Conservation (phyloP, 306 rosid species). For the Ormosia semicastrata region DNA sequence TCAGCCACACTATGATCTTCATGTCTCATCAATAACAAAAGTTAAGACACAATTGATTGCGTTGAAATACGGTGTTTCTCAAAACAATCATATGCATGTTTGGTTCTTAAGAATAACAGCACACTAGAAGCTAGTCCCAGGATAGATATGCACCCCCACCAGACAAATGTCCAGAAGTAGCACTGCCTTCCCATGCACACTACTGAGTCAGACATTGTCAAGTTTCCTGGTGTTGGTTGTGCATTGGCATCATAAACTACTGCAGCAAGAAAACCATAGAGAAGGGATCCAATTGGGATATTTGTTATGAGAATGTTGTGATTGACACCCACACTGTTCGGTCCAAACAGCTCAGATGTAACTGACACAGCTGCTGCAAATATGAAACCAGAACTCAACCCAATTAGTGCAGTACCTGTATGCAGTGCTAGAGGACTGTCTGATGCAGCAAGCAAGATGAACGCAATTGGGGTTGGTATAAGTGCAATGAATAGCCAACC, state of each 20-base stretch:
- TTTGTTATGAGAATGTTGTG: conserved; percentile 93
- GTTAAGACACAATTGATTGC: conserved; percentile 32
- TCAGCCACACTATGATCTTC: background rate
- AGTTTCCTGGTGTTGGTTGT: conserved; percentile 20
- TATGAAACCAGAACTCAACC: conserved; percentile 92
- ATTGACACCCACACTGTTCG: conserved; percentile 73
- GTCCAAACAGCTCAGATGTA: conserved; percentile 93
- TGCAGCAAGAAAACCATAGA: conserved; percentile 85
- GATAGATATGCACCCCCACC: conserved; percentile 82
- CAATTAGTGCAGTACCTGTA: conserved; percentile 75
- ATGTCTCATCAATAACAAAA: background rate
- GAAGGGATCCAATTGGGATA: conserved; percentile 84
- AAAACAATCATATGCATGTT: conserved; percentile 66
- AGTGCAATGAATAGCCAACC: conserved; percentile 88
- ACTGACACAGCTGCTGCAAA: conserved; percentile 94
- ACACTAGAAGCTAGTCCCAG: conserved; percentile 64
- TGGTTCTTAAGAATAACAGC: conserved; percentile 71
- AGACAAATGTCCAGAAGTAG: conserved; percentile 72
- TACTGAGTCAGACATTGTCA: conserved; percentile 30
- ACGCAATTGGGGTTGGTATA: conserved; percentile 88
- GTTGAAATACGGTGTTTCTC: conserved; percentile 59
- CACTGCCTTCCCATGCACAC: conserved; percentile 88
- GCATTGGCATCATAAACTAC: conserved; percentile 65
- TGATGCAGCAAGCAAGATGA: conserved; percentile 69
- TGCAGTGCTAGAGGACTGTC: conserved; percentile 45